Conservation (phyloP, 2,329 filamentous ascomycete species). For the Coniochaeta hoffmannii region DNA sequence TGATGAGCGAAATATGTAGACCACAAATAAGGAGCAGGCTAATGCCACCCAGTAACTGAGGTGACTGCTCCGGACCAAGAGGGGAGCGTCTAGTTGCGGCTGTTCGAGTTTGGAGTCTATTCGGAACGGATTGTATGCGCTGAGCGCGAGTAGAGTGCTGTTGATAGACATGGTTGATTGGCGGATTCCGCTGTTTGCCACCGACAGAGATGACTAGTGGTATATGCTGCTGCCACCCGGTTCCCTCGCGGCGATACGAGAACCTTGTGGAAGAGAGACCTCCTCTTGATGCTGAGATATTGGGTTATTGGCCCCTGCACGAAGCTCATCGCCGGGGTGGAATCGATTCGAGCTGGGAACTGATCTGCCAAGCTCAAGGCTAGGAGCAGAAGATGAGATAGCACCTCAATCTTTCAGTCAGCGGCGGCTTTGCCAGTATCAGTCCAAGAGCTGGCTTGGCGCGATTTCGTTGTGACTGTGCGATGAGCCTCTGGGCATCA, state of each 20-base stretch:
- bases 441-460: neutral
- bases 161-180: slow-evolving; percentile 9
- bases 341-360: neutral
- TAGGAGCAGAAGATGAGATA: neutral
- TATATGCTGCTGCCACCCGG: neutral
- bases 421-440: neutral
- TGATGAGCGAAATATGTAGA: slow-evolving; percentile 29
- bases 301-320: neutral
- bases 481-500: neutral
- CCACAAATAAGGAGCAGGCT: slow-evolving; percentile 24
- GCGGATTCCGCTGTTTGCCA: neutral
- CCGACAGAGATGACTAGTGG: neutral
- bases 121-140: slow-evolving; percentile 12
- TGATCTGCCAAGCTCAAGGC: neutral
- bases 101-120: slow-evolving; percentile 11
- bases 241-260: neutral
- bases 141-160: slow-evolving; percentile 10
- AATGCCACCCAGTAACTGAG: slow-evolving; percentile 35
- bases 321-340: neutral
- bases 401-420: neutral
- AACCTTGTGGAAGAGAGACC: neutral
- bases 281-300: neutral
- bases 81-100: slow-evolving; percentile 16
- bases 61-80: slow-evolving; percentile 21
- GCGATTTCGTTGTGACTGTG: neutral